Evolutionary conservation across 768 basidiomycete genomes (phyloP).

Genomic region (Plicaturopsis crispa): DNA sequence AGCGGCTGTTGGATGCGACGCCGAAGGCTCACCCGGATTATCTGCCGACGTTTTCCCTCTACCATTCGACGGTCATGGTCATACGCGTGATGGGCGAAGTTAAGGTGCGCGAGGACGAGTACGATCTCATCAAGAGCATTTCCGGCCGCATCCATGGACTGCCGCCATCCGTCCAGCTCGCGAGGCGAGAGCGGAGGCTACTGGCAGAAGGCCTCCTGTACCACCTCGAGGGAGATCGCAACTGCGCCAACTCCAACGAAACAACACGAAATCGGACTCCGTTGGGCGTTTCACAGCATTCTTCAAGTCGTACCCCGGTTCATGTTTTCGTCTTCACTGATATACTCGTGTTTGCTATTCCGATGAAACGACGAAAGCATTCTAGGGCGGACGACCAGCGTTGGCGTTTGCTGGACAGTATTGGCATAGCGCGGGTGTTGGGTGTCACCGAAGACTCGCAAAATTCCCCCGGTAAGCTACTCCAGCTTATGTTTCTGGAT

Average conservation of each 20-base stretch:
- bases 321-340: conserved; percentile 61
- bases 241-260: conserved; percentile 2
- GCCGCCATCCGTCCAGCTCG: conserved; percentile 44
- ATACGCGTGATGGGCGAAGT: conserved; percentile 81
- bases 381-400: conserved; percentile 19
- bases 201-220: conserved; percentile 58
- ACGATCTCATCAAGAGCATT: conserved; percentile 63
- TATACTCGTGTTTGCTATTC: conserved; percentile 50
- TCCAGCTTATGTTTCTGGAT: too few relatives aligned
- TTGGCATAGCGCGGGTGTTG: conserved; percentile 44
- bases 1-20: conserved; percentile 69
- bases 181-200: conserved; percentile 66
- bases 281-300: conserved; percentile 16
- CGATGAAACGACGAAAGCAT: conserved; percentile 12
- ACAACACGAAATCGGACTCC: conserved; percentile 21
- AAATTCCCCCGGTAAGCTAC: conserved; percentile 5
- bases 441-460: conserved; percentile 31
- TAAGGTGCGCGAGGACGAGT: conserved; percentile 80
- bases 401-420: conserved; percentile 35
- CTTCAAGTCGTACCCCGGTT: conserved; percentile 11
- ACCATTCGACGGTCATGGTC: conserved; percentile 60
- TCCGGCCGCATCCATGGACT: conserved; percentile 53
- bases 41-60: conserved; percentile 54
- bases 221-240: conserved; percentile 29
- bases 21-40: conserved; percentile 66